Conservation (phyloP, 805 yeast genomes). For the Blastobotrys robertii region DNA sequence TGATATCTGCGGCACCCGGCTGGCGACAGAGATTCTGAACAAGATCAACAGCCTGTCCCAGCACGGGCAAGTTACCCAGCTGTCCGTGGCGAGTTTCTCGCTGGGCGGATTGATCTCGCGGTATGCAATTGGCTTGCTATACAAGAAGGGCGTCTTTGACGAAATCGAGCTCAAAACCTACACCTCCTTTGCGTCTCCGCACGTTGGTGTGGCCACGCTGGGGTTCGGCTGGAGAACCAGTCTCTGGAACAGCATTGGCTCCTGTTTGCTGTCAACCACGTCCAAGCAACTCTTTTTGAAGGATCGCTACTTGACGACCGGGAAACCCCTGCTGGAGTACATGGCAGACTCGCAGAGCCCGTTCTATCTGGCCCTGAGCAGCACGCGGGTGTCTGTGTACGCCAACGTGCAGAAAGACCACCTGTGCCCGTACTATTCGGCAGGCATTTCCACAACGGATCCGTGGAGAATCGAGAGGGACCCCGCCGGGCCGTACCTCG, state of each 20-base stretch:
- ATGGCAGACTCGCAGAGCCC: constrained; percentile 57
- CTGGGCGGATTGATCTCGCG: constrained; percentile 81
- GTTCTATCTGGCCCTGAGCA: constrained; percentile 45
- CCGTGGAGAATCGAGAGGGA: constrained; percentile 6
- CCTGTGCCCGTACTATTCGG: constrained; percentile 75
- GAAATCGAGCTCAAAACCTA: constrained; percentile 47
- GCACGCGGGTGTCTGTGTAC: constrained; percentile 50
- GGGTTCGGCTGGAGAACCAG: constrained; percentile 41
- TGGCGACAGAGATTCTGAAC: constrained; percentile 52
- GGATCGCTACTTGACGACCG: constrained; percentile 13
- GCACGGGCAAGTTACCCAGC: constrained; percentile 39
- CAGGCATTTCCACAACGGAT: constrained; percentile 45
- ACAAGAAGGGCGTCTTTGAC: constrained; percentile 43
- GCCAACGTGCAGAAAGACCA: constrained; percentile 75
- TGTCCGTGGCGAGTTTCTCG: constrained; percentile 80
- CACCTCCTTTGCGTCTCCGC: constrained; percentile 60
- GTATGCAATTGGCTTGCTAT: constrained; percentile 66
- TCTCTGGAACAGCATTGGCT: constrained; percentile 54
- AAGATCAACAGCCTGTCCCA: constrained; percentile 26
- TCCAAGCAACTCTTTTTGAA: constrained; percentile 64
- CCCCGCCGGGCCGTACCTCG: constrained; percentile 27
- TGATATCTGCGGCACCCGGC: constrained; percentile 72
- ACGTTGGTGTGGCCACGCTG: constrained; percentile 54
- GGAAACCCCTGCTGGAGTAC: constrained; percentile 47
- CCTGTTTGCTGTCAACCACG: constrained; percentile 56